phyloP scores from a whole-genome alignment of 2,329 filamentous ascomycete species.

The Lasiodiplodia sp. region DNA sequence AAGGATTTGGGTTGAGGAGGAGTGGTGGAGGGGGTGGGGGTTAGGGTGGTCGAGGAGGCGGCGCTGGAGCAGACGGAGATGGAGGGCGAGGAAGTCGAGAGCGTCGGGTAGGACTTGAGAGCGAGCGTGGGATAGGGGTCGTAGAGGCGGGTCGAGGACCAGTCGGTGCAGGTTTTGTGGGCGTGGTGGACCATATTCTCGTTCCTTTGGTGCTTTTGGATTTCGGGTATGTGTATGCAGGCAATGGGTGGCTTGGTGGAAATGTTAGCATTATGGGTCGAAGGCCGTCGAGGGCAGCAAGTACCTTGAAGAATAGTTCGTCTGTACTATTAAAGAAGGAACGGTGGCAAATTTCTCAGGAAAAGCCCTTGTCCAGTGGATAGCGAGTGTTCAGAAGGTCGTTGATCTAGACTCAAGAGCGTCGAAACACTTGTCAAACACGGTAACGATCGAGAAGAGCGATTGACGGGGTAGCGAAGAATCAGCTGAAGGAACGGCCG shows the following conservation, averaged over 20 bases:
- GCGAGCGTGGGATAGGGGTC: not conserved
- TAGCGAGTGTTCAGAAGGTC: not conserved
- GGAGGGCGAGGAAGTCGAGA: not conserved
- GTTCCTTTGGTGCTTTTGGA: not conserved
- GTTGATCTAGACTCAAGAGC: not conserved
- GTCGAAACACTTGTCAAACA: not conserved
- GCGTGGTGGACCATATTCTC: slow-evolving; percentile 3
- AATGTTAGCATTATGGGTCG: not conserved
- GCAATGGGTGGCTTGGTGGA: not conserved
- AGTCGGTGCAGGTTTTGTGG: slow-evolving; percentile 23
- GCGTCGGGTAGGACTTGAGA: not conserved
- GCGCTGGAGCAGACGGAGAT: slow-evolving; percentile 3
- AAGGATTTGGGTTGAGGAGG: slow-evolving; percentile 32
- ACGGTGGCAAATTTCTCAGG: not conserved
- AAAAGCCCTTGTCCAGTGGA: not conserved
- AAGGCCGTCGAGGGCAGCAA: not conserved
- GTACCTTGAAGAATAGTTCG: not conserved
- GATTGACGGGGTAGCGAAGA: slow-evolving; percentile 1
- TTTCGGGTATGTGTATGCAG: not conserved
- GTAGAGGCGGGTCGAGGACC: slow-evolving; percentile 15
- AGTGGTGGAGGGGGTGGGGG: slow-evolving; percentile 30
- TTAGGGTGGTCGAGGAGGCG: slow-evolving; percentile 32
- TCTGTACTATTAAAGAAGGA: not conserved
- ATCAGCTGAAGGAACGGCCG: not conserved
- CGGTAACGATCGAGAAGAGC: not conserved